phyloP scores from a whole-genome alignment of 345 rosid genomes.

The Tarenaya hassleriana region DNA sequence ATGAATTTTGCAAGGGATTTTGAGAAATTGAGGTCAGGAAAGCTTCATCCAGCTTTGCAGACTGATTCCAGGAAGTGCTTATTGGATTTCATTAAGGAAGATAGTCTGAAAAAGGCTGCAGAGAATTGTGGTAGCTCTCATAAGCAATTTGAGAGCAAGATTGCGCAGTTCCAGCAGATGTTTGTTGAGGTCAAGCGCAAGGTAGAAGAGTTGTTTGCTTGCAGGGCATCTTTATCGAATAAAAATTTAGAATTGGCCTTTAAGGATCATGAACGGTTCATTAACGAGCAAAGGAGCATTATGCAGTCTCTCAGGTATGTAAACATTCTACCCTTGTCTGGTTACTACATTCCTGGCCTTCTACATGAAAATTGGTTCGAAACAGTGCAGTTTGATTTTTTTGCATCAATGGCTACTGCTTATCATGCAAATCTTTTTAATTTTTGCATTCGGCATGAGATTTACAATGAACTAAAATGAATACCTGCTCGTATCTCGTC shows the following conservation, averaged over 20 bases:
- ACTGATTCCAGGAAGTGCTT: conserved; percentile 45
- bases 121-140: conserved; percentile 69
- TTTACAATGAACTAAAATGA: too few species aligned
- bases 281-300: conserved; percentile 75
- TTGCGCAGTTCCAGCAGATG: conserved; percentile 70
- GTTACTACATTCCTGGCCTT: too few species aligned
- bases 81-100: conserved; percentile 86
- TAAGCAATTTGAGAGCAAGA: conserved; percentile 87
- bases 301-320: conserved; percentile 95
- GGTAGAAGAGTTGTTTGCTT: conserved; percentile 67
- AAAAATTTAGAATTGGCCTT: conserved; percentile 54
- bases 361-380: too few species aligned
- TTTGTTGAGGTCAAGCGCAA: conserved; percentile 63
- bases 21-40: conserved; percentile 63
- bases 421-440: too few species aligned
- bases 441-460: too few species aligned
- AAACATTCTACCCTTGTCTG: too few species aligned
- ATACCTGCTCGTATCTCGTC: too few species aligned
- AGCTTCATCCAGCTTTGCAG: conserved; percentile 76
- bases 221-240: conserved; percentile 40
- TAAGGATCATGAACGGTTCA: conserved; percentile 57
- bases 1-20: conserved; percentile 64
- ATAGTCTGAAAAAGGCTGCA: conserved; percentile 55
- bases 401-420: too few species aligned
- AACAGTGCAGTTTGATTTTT: too few species aligned